Evolutionary conservation across 2,329 filamentous ascomycete species (phyloP), one percentile per base, ranked within the genome.

Genomic region (Penicillium rolfsii): DNA sequence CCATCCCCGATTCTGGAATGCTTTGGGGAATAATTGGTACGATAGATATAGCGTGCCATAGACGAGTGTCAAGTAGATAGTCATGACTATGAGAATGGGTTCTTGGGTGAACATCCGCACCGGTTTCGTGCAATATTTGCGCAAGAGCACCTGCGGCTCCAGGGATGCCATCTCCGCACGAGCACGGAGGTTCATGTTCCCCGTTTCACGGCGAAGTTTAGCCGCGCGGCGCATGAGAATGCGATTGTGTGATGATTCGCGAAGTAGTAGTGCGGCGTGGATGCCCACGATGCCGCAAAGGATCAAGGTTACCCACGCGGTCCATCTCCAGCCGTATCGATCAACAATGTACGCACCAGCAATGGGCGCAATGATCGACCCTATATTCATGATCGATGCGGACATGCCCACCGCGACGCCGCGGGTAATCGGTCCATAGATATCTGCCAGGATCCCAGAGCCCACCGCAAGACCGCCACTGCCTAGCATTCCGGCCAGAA

Each of bases 311-410:
- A 84, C 74, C 77, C 83, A 87, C 6, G 79, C 79, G 0, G 82
- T 85, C 82, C 84, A 85, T 24, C 83, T 73, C 84, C 84, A 86
- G 6, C 81, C 81, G 2, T 78, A 66, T 16, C 72, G 77, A 50
- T 81, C 73, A 0, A 79, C 79, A 12, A 83, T 77, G 56, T 82
- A 84, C 0, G 77, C 79, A 2, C 82, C 82, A 1, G 79, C 73
- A 45, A 85, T 78, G 0, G 82, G 80, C 0, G 79, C 81, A 1
- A 79, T 70, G 4, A 77, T 76, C 0, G 81, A 81, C 3, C 81
- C 82, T 1, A 78, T 73, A 58, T 85, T 84, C 2, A 81, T 79
- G 5, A 77, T 76, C 1, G 71, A 72, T 1, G 76, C 71, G 38
- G 80, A 82, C 12, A 79, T 64, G 45, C 72, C 74, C 7, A 80